phyloP scores from a whole-genome alignment of 2,329 filamentous ascomycete genomes.

The Neocucurbitaria cava region DNA sequence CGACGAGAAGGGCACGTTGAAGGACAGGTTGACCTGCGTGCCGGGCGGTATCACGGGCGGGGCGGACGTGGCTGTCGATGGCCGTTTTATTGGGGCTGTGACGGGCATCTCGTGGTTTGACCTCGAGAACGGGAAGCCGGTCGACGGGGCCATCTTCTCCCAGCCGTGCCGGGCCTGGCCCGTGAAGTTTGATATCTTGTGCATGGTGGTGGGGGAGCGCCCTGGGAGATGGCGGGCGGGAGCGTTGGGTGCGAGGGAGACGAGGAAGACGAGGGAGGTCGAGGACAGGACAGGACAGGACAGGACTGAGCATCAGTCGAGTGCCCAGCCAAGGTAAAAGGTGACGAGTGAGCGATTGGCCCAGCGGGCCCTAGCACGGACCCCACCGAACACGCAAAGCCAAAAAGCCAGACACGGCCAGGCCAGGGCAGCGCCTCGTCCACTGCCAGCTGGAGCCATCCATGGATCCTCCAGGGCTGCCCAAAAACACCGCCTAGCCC shows the following conservation, averaged over 20 bases:
- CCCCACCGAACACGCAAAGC: constrained; percentile 8
- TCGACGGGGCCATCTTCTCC: constrained; percentile 69
- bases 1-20: constrained; percentile 96
- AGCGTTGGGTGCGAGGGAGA: constrained; percentile 14
- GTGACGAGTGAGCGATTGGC: constrained; percentile 13
- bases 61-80: constrained; percentile 52
- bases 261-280: constrained; percentile 16
- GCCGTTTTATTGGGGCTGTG: constrained; percentile 63
- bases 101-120: constrained; percentile 63
- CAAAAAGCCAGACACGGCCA: background rate
- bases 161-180: constrained; percentile 71
- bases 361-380: background rate
- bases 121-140: constrained; percentile 68
- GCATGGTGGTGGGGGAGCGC: constrained; percentile 56
- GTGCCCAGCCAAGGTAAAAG: constrained; percentile 13
- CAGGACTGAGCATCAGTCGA: constrained; percentile 18
- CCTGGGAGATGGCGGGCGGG: constrained; percentile 36
- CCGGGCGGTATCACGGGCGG: constrained; percentile 75
- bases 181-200: constrained; percentile 73
- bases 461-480: too few relatives aligned
- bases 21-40: constrained; percentile 86
- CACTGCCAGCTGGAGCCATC: too few relatives aligned
- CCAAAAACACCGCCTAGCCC: background rate
- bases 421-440: background rate
- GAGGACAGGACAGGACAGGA: too few relatives aligned